phyloP scores from a whole-genome alignment of 768 basidiomycete species.

The Psilocybe cubensis region DNA sequence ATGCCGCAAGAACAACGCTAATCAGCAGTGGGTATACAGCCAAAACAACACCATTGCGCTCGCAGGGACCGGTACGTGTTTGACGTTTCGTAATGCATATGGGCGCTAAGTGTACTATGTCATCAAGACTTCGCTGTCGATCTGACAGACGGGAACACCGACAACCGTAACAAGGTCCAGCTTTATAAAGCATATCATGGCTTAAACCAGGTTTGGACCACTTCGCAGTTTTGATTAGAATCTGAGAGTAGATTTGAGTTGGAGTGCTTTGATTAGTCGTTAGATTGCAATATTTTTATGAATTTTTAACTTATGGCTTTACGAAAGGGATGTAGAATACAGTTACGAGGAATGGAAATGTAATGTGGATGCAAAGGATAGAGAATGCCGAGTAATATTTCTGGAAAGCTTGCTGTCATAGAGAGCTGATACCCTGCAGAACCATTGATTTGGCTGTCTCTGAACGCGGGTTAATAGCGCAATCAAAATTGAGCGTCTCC shows the following conservation, averaged over 20 bases:
- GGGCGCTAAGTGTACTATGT: not conserved
- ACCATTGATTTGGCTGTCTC: slow-evolving; percentile 14
- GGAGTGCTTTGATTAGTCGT: too few species aligned
- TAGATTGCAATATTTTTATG: not conserved
- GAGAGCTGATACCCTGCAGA: not conserved
- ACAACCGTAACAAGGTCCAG: slow-evolving; percentile 31
- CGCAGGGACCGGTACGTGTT: slow-evolving; percentile 17
- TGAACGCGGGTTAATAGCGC: slow-evolving; percentile 18
- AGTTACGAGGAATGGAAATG: too few species aligned
- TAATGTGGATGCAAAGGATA: too few species aligned
- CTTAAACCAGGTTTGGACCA: slow-evolving; percentile 34
- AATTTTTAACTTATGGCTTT: too few species aligned
- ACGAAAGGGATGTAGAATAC: too few species aligned
- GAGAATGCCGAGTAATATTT: too few species aligned
- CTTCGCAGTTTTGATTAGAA: not conserved
- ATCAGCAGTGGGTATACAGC: slow-evolving; percentile 15
- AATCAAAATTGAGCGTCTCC: slow-evolving; percentile 19
- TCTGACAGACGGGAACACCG: slow-evolving; percentile 29
- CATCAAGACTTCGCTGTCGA: slow-evolving; percentile 30
- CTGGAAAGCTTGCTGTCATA: not conserved
- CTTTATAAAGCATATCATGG: slow-evolving; percentile 30
- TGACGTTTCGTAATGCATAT: not conserved
- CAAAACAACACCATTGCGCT: slow-evolving; percentile 24
- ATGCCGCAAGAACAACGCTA: not conserved
- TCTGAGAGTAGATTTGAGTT: not conserved